Evolutionary conservation across 2,329 filamentous ascomycete species (phyloP).

Genomic region (Sclerotinia minor): DNA sequence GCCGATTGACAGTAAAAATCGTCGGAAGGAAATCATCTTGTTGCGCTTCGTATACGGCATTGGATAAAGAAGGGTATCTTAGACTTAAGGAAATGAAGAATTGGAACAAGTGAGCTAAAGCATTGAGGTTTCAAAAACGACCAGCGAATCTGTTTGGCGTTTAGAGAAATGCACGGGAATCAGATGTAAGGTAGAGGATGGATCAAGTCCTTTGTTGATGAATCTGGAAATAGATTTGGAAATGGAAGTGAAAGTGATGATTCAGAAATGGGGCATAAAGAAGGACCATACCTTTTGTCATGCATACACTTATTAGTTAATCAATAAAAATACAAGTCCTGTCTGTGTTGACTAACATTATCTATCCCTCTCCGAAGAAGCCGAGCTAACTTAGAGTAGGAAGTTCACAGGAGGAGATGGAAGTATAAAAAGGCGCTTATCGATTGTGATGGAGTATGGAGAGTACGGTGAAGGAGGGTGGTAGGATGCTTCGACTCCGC

Average conservation of each 20-base stretch:
- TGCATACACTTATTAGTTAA: too few species aligned
- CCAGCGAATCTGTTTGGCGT: slow-evolving; percentile 20
- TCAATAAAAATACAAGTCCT: background rate
- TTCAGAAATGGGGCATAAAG: background rate
- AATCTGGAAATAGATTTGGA: background rate
- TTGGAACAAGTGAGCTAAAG: slow-evolving; percentile 11
- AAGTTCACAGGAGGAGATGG: slow-evolving; percentile 1
- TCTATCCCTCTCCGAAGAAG: slow-evolving; percentile 17
- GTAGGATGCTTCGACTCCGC: background rate
- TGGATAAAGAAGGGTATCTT: slow-evolving; percentile 18
- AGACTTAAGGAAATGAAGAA: slow-evolving; percentile 19
- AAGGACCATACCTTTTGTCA: slow-evolving; percentile 9
- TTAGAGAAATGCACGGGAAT: background rate
- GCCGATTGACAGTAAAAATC: slow-evolving; percentile 43
- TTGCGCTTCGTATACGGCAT: background rate
- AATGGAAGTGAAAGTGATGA: background rate
- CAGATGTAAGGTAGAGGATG: background rate
- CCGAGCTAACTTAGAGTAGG: slow-evolving; percentile 1
- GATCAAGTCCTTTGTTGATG: background rate
- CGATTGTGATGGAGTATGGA: background rate
- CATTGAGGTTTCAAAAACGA: slow-evolving; percentile 17
- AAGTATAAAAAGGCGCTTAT: background rate
- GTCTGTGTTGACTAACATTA: background rate
- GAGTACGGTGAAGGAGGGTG: background rate
- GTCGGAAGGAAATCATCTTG: slow-evolving; percentile 34